Base-by-base conservation (phyloP, 1,284 basidiomycete genomes). In the Acaromyces ingoldii region DNA sequence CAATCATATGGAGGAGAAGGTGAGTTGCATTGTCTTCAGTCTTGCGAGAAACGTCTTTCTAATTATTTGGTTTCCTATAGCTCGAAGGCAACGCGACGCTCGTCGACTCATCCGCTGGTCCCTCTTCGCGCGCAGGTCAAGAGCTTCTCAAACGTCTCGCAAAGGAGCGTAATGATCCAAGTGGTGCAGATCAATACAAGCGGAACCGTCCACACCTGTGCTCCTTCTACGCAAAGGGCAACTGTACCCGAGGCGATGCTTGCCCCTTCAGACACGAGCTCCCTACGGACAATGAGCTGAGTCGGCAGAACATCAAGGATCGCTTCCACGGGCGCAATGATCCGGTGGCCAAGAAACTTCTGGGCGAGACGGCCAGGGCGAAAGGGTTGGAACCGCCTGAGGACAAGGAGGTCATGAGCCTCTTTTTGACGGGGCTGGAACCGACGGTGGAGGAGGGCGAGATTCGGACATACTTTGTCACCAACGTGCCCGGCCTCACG, bases 201-300 rank as follows among this genome's bases (percentile, higher is more conserved):
- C 85, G 91, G 48, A 97, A 98, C 77, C 80, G 88, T 51, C 89
- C 93, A 42, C 89, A 96, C 64, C 76, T 95, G 7, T 99, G 95
- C 76, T 91, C 89, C 1, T 97, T 98, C 81, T 98, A 87, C 72
- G 86, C 83, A 37, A 97, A 97, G 77, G 95, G 95, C 0, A 87
- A 91, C 55, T 99, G 95, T 75, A 90, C 82, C 36, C 83, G 95
- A 34, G 95, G 95, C 5, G 79, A 80, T 22, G 90, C 89, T 54
- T 99, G 95, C 76, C 95, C 95, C 0, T 98, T 90, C 78, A 81
- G 86, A 81, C 95, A 98, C 71, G 95, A 98, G 75, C 82, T 87
- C 72, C 90, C 90, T 0, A 36, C 41, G 19, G 19, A 48, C 26
- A 81, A 82, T 24, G 83, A 90, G 60, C 76, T 92, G 42, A 82